phyloP scores from a whole-genome alignment of 169 alveolate species.

The Plasmodium falciparum region DNA sequence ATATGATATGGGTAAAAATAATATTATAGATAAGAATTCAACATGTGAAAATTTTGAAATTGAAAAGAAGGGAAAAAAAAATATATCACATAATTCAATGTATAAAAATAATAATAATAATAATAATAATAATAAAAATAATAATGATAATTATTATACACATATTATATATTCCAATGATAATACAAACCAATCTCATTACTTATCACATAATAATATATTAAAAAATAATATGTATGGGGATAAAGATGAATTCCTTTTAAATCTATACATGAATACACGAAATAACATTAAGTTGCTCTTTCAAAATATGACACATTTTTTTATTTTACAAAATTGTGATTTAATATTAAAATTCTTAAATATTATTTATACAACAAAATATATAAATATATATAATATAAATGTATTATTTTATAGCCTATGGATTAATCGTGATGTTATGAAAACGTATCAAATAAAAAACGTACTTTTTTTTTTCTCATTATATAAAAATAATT shows the following conservation, averaged over 20 bases:
- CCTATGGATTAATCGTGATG: slow-evolving; percentile 50
- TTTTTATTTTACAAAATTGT: slow-evolving; percentile 61
- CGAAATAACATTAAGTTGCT: slow-evolving; percentile 10
- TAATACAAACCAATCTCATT: background rate
- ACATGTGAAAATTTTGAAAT: background rate
- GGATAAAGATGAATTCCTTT: slow-evolving; percentile 10
- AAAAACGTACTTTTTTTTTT: slow-evolving; percentile 62
- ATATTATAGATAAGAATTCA: background rate
- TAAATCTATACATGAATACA: slow-evolving; percentile 18
- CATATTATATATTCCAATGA: background rate
- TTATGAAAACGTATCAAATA: slow-evolving; percentile 57
- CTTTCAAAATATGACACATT: slow-evolving; percentile 47
- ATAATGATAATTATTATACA: background rate
- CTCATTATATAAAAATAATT: slow-evolving; percentile 42
- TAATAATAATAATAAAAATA: background rate
- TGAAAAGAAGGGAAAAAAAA: background rate
- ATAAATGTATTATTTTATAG: slow-evolving; percentile 59
- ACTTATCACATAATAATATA: background rate
- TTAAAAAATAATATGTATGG: background rate
- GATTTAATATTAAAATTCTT: slow-evolving; percentile 51
- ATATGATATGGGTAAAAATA: background rate
- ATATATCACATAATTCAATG: background rate
- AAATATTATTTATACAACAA: slow-evolving; percentile 43
- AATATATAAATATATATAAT: slow-evolving; percentile 32
- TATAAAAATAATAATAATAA: background rate